Evolutionary conservation across 2,329 filamentous ascomycete genomes (phyloP).

Genomic region (Helicocarpus griseus): DNA sequence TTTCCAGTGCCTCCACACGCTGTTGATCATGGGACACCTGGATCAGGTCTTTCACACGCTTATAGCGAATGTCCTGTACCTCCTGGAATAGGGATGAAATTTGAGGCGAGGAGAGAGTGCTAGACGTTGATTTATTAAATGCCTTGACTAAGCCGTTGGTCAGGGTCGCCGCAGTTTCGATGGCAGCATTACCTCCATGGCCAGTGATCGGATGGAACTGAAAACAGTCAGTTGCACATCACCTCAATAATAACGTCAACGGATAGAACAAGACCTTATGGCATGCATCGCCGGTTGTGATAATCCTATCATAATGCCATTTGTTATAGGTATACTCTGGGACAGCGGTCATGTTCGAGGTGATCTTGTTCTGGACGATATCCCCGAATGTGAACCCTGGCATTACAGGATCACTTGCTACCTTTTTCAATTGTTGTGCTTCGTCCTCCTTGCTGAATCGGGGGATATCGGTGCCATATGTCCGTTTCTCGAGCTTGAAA

Average conservation of each 20-base stretch:
- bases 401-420: neutral
- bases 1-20: neutral
- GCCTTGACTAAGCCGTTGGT: neutral
- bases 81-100: neutral
- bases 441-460: neutral
- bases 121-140: neutral
- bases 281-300: conserved; percentile 33
- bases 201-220: conserved; percentile 9
- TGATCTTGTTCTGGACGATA: conserved; percentile 20
- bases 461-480: neutral
- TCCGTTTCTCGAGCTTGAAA: neutral
- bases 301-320: conserved; percentile 32
- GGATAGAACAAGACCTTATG: conserved; percentile 28
- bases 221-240: neutral
- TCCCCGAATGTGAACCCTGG: conserved; percentile 20
- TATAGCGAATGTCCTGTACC: neutral
- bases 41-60: neutral
- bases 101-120: neutral
- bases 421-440: neutral
- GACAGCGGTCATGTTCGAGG: conserved; percentile 19
- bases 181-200: conserved; percentile 14
- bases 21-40: neutral
- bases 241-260: neutral
- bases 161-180: conserved; percentile 11
- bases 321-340: conserved; percentile 30